phyloP scores from a whole-genome alignment of 208 protist genomes.

The Crithidia sp. region DNA sequence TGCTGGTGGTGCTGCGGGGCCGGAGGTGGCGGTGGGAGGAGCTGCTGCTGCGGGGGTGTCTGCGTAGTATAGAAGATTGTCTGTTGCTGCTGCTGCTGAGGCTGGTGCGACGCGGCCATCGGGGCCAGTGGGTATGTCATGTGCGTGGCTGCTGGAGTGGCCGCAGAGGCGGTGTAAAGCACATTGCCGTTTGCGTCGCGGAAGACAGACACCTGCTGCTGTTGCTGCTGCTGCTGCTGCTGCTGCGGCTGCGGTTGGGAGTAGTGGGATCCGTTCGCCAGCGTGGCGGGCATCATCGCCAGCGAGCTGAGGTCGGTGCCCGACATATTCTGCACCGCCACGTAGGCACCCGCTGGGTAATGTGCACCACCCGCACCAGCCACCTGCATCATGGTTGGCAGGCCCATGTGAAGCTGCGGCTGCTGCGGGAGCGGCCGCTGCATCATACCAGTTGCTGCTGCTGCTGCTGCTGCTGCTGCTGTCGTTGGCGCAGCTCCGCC shows the following conservation, averaged over 20 bases:
- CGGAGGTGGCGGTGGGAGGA: neutral
- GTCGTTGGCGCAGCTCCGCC: neutral
- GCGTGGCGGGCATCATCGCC: conserved; percentile 13
- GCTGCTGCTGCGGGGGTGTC: neutral
- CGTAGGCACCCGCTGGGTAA: conserved; percentile 15
- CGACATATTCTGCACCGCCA: conserved; percentile 12
- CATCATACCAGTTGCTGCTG: no score
- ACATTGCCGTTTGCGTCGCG: conserved; percentile 19
- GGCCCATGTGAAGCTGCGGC: conserved; percentile 16
- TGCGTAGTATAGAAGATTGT: conserved; percentile 1
- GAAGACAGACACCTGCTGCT: conserved; percentile 11
- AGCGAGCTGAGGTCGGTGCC: conserved; percentile 3
- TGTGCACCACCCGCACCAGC: neutral
- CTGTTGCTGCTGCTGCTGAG: no score
- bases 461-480: no score
- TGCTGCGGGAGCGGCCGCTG: no score
- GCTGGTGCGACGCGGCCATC: no score
- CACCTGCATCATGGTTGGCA: conserved; percentile 12
- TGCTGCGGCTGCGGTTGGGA: neutral
- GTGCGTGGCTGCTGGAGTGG: neutral
- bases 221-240: neutral
- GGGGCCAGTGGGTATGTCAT: no score
- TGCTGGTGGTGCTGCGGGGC: conserved; percentile 4
- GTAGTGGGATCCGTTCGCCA: neutral
- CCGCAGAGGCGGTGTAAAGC: conserved; percentile 5